Percentiles rank a stretch among this genome's conserved stretches.
Conservation (phyloP, 768 basidiomycete genomes). For the Coprinopsis marcescibilis region DNA sequence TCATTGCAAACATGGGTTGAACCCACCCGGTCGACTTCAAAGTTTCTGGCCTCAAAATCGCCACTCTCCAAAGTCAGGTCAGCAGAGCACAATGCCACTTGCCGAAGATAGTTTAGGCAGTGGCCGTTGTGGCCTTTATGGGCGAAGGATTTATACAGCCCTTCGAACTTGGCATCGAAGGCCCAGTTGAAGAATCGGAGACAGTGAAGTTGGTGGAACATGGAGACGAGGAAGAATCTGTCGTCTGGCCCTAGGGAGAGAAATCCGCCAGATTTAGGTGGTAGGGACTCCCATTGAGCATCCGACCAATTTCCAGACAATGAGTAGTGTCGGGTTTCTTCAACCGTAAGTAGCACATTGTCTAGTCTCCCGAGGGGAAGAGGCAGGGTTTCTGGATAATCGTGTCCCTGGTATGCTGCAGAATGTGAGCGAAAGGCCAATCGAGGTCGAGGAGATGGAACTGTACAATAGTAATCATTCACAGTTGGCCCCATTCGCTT, state of each 20-base stretch:
- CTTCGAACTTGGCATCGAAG: constrained; percentile 10
- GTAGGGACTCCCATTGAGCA: constrained; percentile 25
- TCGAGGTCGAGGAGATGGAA: no score
- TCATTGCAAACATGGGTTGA: constrained; percentile 26
- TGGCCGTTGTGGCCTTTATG: constrained; percentile 24
- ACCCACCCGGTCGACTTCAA: constrained; percentile 18
- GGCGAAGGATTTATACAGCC: neutral
- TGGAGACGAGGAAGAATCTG: constrained; percentile 25
- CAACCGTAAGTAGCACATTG: constrained; percentile 15
- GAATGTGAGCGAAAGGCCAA: neutral
- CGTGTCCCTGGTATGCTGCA: constrained; percentile 10
- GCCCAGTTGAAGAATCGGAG: constrained; percentile 22
- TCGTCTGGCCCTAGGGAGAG: constrained; percentile 20
- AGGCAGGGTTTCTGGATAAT: constrained; percentile 15
- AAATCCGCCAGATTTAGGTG: constrained; percentile 16
- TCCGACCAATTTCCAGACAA: constrained; percentile 19
- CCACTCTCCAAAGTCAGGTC: constrained; percentile 35
- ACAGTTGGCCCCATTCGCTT: no score
- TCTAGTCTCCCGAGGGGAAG: constrained; percentile 4
- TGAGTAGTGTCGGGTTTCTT: constrained; percentile 27
- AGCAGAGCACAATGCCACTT: constrained; percentile 31
- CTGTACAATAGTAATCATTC: no score
- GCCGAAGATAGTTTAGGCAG: constrained; percentile 35
- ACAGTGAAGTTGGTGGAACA: constrained; percentile 35
- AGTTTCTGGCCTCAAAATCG: constrained; percentile 20